phyloP scores from a whole-genome alignment of 345 rosid species.

The Clarkia xantiana region DNA sequence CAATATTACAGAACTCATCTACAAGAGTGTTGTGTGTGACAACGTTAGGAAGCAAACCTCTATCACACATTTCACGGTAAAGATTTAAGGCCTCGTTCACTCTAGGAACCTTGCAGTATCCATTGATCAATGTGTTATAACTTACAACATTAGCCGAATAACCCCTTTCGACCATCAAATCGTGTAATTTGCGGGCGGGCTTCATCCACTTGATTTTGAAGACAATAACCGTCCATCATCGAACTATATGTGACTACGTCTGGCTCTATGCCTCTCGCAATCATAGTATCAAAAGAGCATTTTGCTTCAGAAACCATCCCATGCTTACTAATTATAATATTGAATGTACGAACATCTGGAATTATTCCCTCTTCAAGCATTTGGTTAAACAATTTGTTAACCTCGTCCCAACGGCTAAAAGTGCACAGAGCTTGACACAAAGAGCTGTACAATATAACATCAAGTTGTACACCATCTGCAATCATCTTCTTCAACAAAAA shows the following conservation, averaged over 20 bases:
- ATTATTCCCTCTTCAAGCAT: conserved; percentile 1
- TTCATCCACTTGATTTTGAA: background rate
- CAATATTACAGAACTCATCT: conserved; percentile 1
- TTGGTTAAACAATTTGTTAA: conserved; percentile 1
- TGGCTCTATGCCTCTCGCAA: conserved; percentile 1
- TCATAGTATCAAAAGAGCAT: conserved; percentile 1
- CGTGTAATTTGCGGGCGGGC: background rate
- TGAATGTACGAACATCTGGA: conserved; percentile 1
- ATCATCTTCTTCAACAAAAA: conserved; percentile 3
- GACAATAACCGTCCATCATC: conserved; percentile 4
- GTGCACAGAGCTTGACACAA: conserved; percentile 2
- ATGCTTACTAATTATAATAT: background rate
- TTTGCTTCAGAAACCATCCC: conserved; percentile 4
- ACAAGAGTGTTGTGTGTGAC: background rate
- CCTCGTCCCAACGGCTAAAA: background rate
- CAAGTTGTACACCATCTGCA: background rate
- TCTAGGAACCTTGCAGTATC: too few relatives aligned
- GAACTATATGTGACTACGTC: conserved; percentile 7
- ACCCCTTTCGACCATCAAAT: too few relatives aligned
- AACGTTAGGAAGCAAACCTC: conserved; percentile 4
- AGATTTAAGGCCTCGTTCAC: conserved; percentile 5
- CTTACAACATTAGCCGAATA: too few relatives aligned
- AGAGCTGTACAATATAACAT: conserved; percentile 3
- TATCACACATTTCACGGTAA: conserved; percentile 6
- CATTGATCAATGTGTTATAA: too few relatives aligned